Evolutionary conservation across 495 filamentous ascomycete species (phyloP), one percentile per base, ranked within the genome.

Genomic region (Aspergillus avenaceus): DNA sequence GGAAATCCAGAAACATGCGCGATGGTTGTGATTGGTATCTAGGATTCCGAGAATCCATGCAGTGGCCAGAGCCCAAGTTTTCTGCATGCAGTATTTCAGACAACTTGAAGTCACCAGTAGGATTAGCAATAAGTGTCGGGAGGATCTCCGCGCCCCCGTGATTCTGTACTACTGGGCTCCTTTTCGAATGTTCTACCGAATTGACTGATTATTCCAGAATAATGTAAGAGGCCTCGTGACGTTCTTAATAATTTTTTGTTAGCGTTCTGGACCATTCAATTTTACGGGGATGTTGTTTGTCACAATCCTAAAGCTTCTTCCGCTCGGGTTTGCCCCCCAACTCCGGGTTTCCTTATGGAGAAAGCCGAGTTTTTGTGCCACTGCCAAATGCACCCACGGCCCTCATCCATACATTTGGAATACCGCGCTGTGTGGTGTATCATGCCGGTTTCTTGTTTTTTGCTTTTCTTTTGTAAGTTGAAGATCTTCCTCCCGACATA

Each of bases 301-400:
- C 31, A 49, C 34, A 23, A 19, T 8, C n/a, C 29, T 31, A 12
- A 21, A 26, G 42, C 42, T 28, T 45, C 42, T n/a, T 32, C 27
- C 41, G 41, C 29, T 14, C 8, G 32, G n/a, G 12, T 37, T 41
- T 12, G 34, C 46, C 34, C 32, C 34, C 18, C 24, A 18, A 5
- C 5, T 27, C 18, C 38, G 47, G 38, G 16, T 43, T 50, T n/a
- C 47, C 47, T 7, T 19, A 41, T 21, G 27, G 8, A 50, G 47
- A 18, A 50, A 50, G 12, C 47, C 47, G 47, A 50, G 45, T 16
- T 23, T n/a, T n/a, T n/a, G n/a, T 8, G 45, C 19, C 31, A 19
- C 34, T 8, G 16, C 2, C 18, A 16, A 3, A 14, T 8, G 32
- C 13, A 8, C 4, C 29, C 13, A 16, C 32, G 18, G 32, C 32